Evolutionary conservation across 805 yeast genomes (phyloP), one percentile per base, ranked within the genome.

Genomic region (Myxozyma lipomycoides): DNA sequence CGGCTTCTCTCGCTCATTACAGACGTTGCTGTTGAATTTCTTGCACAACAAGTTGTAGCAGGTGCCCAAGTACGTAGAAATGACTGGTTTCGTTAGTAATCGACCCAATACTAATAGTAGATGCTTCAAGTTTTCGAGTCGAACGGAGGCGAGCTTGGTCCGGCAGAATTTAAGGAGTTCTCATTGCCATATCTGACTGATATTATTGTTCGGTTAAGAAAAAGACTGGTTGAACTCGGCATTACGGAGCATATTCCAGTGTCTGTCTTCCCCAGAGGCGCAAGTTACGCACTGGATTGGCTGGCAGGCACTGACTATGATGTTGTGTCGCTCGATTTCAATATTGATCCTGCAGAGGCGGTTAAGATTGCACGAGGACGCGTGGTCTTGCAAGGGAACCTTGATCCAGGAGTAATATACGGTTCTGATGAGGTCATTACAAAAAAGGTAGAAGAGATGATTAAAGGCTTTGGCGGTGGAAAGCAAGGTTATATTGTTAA

Each of bases 81-180:
- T 19, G 32, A n/a, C 22, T 17, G 12, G 15, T 22, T 2, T 37
- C 17, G n/a, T 3, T 3, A 7, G 12, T 28, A 28, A 28, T 26
- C 15, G 7, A 25, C 21, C 36, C 43, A 46, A 45, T 19, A 3
- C 3, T 34, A 7, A 15, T 15, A 18, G 6, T 39, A 54, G 59
- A 89, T 93, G 83, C 76, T 93, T 54, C 98, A 93, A 70, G 89
- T 93, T 32, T 93, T 93, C 65, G 98, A 93, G 66, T 85, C 95
- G 34, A 90, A 96, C 95, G 98, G 96, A 50, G 96, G 98, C 45
- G 98, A 93, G 70, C 76, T 93, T 51, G 93, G 95, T 1, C 95
- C 96, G 10, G 73, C 73, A 46, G 98, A 93, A 64, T 93, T 91
- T 70, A 76, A 77, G 56, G 90, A 86, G 67, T 93, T 89, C 68